Conservation (phyloP, 768 basidiomycete species). For the Lentinula guzmanii region DNA sequence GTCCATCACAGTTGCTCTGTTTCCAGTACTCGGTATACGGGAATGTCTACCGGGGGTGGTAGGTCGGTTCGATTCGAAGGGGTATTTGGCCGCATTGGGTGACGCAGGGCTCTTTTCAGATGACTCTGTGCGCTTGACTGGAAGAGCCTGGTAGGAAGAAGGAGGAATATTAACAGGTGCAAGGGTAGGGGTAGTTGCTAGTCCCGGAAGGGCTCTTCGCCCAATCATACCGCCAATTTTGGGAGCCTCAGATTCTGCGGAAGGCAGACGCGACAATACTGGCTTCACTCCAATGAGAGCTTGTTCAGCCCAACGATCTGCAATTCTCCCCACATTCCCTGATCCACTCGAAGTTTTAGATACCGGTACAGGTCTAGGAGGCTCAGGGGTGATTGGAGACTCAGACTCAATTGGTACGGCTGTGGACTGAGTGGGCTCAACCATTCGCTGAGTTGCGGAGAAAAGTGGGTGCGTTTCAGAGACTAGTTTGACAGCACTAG, state of each 20-base stretch:
- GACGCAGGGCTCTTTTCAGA: constrained; percentile 2
- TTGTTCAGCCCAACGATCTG: constrained; percentile 26
- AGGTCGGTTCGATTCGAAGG: constrained; percentile 15
- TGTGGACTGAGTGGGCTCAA: background rate
- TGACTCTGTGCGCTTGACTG: constrained; percentile 3
- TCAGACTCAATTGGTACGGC: background rate
- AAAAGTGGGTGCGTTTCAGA: background rate
- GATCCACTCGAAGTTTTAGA: background rate
- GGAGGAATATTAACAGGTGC: background rate
- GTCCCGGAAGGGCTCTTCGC: constrained; percentile 37
- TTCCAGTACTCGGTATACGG: constrained; percentile 65
- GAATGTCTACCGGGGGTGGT: constrained; percentile 35
- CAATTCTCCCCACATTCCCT: constrained; percentile 14
- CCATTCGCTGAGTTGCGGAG: background rate
- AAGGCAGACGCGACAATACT: constrained; percentile 2
- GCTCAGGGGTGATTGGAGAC: background rate
- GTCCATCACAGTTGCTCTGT: constrained; percentile 72
- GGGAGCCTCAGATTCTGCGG: constrained; percentile 9
- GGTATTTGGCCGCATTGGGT: constrained; percentile 5
- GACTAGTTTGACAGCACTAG: background rate
- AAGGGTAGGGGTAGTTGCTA: constrained; percentile 14
- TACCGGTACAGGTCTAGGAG: background rate
- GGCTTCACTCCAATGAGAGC: constrained; percentile 26
- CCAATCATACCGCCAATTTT: constrained; percentile 24
- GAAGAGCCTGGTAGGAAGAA: background rate